These are phyloP conservation scores for Teunomyces funiuensis DNA, from an alignment of 805 yeast species.

Conservation along the genomic window DNA sequence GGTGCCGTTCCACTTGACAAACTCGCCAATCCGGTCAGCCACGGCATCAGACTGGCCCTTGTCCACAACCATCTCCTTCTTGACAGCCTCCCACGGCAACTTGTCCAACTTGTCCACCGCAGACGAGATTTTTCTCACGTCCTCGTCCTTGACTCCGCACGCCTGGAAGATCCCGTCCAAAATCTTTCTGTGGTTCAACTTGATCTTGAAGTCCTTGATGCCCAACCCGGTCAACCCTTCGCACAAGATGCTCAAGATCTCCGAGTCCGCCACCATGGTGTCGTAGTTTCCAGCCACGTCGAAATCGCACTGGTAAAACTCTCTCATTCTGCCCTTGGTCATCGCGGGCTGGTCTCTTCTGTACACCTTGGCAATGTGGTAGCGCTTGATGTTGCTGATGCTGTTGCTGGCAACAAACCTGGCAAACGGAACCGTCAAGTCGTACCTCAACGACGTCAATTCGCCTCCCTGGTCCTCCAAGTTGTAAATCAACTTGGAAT, in stretches of 20 bases:
- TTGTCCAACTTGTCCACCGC: constrained; percentile 98
- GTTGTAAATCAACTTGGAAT: constrained; percentile 92
- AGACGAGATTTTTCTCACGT: constrained; percentile 87
- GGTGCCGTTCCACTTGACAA: constrained; percentile 83
- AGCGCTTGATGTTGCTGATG: constrained; percentile 85
- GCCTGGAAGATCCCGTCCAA: constrained; percentile 94
- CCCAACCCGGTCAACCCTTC: constrained; percentile 86
- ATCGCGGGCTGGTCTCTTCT: constrained; percentile 99
- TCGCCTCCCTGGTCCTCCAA: constrained; percentile 99
- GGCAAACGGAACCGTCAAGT: constrained; percentile 97
- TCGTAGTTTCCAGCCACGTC: constrained; percentile 95
- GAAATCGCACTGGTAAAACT: constrained; percentile 97
- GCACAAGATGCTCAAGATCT: constrained; percentile 73
- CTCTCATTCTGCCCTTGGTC: constrained; percentile 99
- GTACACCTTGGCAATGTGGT: constrained; percentile 96
- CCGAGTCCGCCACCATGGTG: constrained; percentile 95
- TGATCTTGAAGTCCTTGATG: constrained; percentile 84
- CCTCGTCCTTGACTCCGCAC: constrained; percentile 92
- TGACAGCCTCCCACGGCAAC: constrained; percentile 92
- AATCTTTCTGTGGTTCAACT: constrained; percentile 92
- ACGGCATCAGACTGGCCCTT: constrained; percentile 88
- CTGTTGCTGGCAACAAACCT: constrained; percentile 96
- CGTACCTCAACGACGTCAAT: constrained; percentile 90
- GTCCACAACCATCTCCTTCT: constrained; percentile 87
- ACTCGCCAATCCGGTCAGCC: constrained; percentile 90